Evolutionary conservation across 768 basidiomycete genomes (phyloP), one percentile per base, ranked within the genome.

Genomic region (Amylocystis lapponica): DNA sequence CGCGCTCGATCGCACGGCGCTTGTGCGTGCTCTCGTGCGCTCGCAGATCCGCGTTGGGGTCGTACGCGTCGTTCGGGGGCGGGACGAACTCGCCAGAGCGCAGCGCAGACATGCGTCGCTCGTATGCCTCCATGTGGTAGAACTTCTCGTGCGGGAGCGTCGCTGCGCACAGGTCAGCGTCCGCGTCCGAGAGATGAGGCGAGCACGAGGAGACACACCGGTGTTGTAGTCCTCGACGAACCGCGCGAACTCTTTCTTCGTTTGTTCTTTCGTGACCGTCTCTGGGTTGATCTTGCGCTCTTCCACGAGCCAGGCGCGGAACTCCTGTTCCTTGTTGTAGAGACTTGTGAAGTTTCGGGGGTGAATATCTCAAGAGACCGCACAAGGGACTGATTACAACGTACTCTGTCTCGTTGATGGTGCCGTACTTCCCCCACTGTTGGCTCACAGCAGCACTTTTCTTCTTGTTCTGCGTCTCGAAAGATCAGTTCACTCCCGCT

Each of bases 71-170:
- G 43, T 83, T 77, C 3, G 76, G 52, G 6, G 84, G 82, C 0
- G 88, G 85, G 8, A 91, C 64, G 39, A 78, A 84, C 52, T 87
- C 90, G 29, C 93, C 93, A n/a, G 80, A 72, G 34, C 91, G 80
- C 37, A 95, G 66, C 17, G 88, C 80, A 27, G 76, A 63, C 93
- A 95, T 95, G 36, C 89, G 82, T 17, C 70, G 70, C 47, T 93
- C 89, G 59, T 91, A 92, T 5, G 78, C 74, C 42, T 79, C 81
- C 76, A 94, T 90, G 57, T 93, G 78, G 62, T 95, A 95, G 63
- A 93, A 96, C 61, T 96, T 96, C 61, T 94, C 91, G 55, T 95
- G 86, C 9, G 93, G 89, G 3, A 96, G 72, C 3, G 93, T 96
- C 12, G 91, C 92, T 92, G 46, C 14, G 32, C 11, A n/a, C n/a